Evolutionary conservation across 768 basidiomycete genomes (phyloP).

Genomic region (Leccinellum luteum): DNA sequence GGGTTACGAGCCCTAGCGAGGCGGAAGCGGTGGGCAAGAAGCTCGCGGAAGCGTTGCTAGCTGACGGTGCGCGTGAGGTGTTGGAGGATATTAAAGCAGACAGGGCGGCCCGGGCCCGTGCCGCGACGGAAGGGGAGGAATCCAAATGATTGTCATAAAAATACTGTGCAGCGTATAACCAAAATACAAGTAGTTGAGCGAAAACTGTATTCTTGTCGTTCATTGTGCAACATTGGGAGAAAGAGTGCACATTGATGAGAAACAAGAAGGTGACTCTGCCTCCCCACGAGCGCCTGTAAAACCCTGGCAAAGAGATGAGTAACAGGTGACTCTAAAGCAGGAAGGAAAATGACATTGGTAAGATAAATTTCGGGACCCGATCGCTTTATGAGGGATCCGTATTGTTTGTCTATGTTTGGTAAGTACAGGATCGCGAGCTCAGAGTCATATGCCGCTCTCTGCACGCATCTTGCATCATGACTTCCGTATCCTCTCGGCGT

Average conservation of each 20-base stretch:
- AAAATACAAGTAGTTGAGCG: not conserved
- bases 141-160: conserved; percentile 5
- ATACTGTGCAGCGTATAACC: not conserved
- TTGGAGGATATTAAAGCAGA: conserved; percentile 81
- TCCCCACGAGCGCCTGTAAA: conserved; percentile 70
- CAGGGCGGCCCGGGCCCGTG: conserved; percentile 46
- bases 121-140: conserved; percentile 36
- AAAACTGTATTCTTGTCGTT: conserved; percentile 26
- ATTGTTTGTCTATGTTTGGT: conserved; percentile 41
- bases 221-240: conserved; percentile 12
- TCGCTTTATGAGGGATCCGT: conserved; percentile 28
- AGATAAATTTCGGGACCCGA: not conserved
- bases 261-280: conserved; percentile 43
- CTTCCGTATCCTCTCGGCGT: conserved; percentile 61
- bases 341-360: conserved; percentile 44
- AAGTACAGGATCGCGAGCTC: conserved; percentile 5
- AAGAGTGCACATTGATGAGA: conserved; percentile 19
- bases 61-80: conserved; percentile 72
- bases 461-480: conserved; percentile 39
- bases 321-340: conserved; percentile 73
- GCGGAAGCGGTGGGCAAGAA: conserved; percentile 67
- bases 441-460: conserved; percentile 2
- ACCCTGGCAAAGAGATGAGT: conserved; percentile 40
- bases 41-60: conserved; percentile 63
- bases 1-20: conserved; percentile 50